Base-by-base conservation (phyloP, 108 stramenopile species). In the Nannochloropsis granulata region DNA sequence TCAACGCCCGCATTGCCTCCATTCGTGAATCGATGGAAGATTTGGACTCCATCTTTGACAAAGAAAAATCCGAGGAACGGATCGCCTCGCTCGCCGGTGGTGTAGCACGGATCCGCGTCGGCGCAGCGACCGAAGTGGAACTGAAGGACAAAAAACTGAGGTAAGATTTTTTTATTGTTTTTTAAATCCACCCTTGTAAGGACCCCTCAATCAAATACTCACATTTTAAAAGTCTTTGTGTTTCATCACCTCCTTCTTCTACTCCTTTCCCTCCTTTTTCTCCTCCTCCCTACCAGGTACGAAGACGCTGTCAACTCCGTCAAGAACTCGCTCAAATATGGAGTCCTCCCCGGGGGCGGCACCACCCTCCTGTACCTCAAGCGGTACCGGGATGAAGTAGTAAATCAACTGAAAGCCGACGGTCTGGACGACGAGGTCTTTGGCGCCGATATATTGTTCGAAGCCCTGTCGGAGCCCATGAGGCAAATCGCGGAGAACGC, bases 91-190 rank as follows among this genome's bases (percentile, higher is more conserved):
- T 98, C n/a, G 97, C 96, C 0, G 97, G 97, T 42, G 97, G 97
- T 44, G 96, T 96, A 86, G 96, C 96, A 45, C 92, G 96, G 26
- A 98, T 98, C 89, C 96, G 96, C 93, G 87, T 98, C 71, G 97
- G 97, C 44, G 97, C 97, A 16, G 97, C 97, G 24, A 98, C 97
- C 23, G 97, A 98, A 91, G 96, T 96, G 14, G 97, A 98, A 88
- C 88, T 98, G 78, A 98, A 96, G 94, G 97, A 98, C 90, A 98
- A 98, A 93, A 96, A 97, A 91, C 94, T 98, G 24, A 93, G 97
- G 56, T 71, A 71, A 21, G 56, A 1, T 7, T n/a, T 71, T n/a
- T 71, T 8, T 71, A 7, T 71, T 71, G 16, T 71, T 14, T n/a
- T n/a, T n/a, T n/a, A 14, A 12, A 16, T 71, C 56, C 56, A n/a